Base-by-base conservation (phyloP, 805 yeast species). In the Clavispora asparagi region DNA sequence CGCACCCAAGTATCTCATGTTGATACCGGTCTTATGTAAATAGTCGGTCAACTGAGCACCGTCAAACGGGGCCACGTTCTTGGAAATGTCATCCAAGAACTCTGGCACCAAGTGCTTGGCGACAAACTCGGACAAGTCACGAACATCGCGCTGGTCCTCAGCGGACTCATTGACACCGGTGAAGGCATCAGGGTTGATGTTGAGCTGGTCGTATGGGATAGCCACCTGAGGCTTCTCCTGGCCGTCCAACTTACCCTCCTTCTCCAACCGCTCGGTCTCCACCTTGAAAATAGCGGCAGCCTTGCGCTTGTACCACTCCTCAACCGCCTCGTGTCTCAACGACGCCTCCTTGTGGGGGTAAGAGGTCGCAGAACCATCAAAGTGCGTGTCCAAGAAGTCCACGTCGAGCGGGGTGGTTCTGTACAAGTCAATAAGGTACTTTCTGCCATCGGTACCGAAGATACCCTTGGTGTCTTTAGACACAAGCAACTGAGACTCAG, bases 391-490 rank as follows among this genome's bases (percentile, higher is more conserved):
- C 45, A 80, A 76, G 60, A 91, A 91, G 48, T 76, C 79, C 47
- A 90, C 74, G 67, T 92, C 99, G 43, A 85, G 70, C 32, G 97
- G 98, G 13, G 95, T 79, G 13, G 91, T 73, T 58, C 94, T 79
- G 71, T 82, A 87, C 52, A 92, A 73, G 59, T 94, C 98, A 58
- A 92, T 77, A 52, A 90, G 70, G 61, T 92, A 94, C 50, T 81
- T 78, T 56, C 97, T 81, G 36, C 86, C 86, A 62, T 92, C 98
- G 47, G 83, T 77, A 43, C 98, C 97, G 32, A 70, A 65, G 60
- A 91, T 77, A 55, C 97, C 97, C 67, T 92, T 92, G 25, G 89
- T 79, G 52, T 86, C 91, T 44, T 83, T 76, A 2, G 96, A 84
- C 7, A 90, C 79, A 28, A 77, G 78, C 39, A 88, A 68, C 43